A percentile compares a stretch with the other conserved stretches of the same genome.
Evolutionary conservation across 495 filamentous ascomycete genomes (phyloP).

Genomic region (Neurospora hispaniola): DNA sequence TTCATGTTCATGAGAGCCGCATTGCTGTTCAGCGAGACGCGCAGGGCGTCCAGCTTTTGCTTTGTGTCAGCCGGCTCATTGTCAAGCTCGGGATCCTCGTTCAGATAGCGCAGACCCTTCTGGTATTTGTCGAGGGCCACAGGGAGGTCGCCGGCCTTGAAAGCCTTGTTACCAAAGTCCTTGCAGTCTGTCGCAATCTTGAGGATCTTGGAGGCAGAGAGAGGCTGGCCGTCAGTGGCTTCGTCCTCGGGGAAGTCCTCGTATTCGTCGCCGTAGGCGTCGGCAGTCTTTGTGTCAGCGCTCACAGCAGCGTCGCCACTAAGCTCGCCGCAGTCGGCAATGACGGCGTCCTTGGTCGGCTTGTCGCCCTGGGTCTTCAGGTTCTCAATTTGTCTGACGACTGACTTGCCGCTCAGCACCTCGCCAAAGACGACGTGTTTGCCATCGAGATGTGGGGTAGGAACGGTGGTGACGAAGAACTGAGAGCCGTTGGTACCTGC

Average conservation of each 20-base stretch:
- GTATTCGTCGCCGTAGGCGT: constrained; percentile 80
- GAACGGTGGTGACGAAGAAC: constrained; percentile 95
- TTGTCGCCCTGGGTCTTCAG: constrained; percentile 72
- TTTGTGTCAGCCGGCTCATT: constrained; percentile 57
- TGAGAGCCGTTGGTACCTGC: constrained; percentile 86
- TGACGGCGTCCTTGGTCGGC: constrained; percentile 59
- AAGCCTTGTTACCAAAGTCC: constrained; percentile 82
- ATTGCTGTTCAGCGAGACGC: constrained; percentile 30
- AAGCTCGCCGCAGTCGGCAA: constrained; percentile 81
- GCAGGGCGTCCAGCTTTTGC: constrained; percentile 54
- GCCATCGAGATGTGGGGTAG: constrained; percentile 84
- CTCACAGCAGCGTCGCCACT: constrained; percentile 53
- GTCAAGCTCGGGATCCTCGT: constrained; percentile 71
- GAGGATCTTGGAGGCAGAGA: constrained; percentile 54
- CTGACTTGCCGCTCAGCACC: constrained; percentile 82
- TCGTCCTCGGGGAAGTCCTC: constrained; percentile 93
- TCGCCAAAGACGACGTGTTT: constrained; percentile 99
- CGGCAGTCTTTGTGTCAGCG: constrained; percentile 52
- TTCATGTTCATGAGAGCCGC: constrained; percentile 60
- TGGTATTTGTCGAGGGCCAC: constrained; percentile 89
- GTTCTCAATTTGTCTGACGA: constrained; percentile 87
- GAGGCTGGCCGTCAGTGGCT: constrained; percentile 33
- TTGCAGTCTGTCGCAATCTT: constrained; percentile 83
- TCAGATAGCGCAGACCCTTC: constrained; percentile 90
- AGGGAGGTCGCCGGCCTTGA: constrained; percentile 62